Percentiles rank a stretch among this genome's conserved stretches.
Evolutionary conservation across 2,329 filamentous ascomycete genomes (phyloP).

Genomic region (Alternaria ethzedia): DNA sequence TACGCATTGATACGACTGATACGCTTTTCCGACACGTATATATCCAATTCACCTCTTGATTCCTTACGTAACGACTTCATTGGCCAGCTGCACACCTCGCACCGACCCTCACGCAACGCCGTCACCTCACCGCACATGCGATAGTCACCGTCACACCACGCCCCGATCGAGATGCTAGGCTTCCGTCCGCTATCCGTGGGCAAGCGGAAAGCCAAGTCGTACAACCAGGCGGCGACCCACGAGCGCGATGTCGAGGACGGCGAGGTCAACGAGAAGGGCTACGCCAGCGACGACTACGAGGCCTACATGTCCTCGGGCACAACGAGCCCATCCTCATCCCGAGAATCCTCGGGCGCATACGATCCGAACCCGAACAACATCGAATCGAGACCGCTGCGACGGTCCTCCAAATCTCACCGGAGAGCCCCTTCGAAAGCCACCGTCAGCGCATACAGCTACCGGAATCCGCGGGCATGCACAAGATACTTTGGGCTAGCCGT

Average conservation of each 20-base stretch:
- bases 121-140: slow-evolving; percentile 1
- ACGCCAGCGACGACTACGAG: slow-evolving; percentile 42
- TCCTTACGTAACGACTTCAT: background rate
- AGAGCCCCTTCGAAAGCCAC: slow-evolving; percentile 32
- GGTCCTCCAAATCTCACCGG: slow-evolving; percentile 17
- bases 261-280: slow-evolving; percentile 50
- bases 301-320: slow-evolving; percentile 49
- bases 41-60: background rate
- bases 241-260: slow-evolving; percentile 43
- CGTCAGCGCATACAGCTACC: slow-evolving; percentile 58
- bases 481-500: slow-evolving; percentile 79
- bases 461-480: slow-evolving; percentile 74
- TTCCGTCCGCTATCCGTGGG: slow-evolving; percentile 47
- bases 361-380: slow-evolving; percentile 41
- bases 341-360: slow-evolving; percentile 49
- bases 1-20: slow-evolving; percentile 13
- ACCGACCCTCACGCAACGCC: background rate
- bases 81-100: background rate
- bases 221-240: slow-evolving; percentile 36
- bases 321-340: slow-evolving; percentile 60
- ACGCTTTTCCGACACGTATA: background rate
- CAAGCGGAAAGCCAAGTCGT: slow-evolving; percentile 46
- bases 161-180: slow-evolving; percentile 37
- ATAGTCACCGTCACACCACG: background rate
- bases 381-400: slow-evolving; percentile 27